Evolutionary conservation across 805 yeast species (phyloP).

Genomic region (Ogataea pilisensis): DNA sequence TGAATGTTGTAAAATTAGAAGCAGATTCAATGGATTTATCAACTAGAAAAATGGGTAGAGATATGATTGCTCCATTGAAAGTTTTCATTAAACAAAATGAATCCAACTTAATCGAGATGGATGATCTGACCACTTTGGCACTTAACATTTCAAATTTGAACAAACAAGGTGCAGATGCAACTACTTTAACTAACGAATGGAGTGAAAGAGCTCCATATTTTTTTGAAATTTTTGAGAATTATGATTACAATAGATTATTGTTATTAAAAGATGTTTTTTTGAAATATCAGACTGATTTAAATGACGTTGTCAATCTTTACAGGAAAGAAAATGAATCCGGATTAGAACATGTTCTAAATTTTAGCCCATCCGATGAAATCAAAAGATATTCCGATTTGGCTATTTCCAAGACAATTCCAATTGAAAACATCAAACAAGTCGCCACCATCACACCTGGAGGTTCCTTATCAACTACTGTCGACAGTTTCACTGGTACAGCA

Average conservation of each 20-base stretch:
- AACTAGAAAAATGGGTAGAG: constrained; percentile 49
- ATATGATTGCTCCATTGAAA: constrained; percentile 51
- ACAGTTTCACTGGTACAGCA: constrained; percentile 20
- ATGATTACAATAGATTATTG: constrained; percentile 59
- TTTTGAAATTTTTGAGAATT: constrained; percentile 68
- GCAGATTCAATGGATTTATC: constrained; percentile 41
- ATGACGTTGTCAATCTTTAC: constrained; percentile 46
- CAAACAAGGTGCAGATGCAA: constrained; percentile 27
- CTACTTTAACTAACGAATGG: constrained; percentile 59
- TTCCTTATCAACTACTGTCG: constrained; percentile 9
- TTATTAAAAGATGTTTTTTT: constrained; percentile 63
- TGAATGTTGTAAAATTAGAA: constrained; percentile 41
- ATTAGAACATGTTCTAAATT: constrained; percentile 60
- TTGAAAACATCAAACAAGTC: constrained; percentile 20
- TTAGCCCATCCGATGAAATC: constrained; percentile 59
- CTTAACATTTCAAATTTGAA: constrained; percentile 17
- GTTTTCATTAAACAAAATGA: constrained; percentile 51
- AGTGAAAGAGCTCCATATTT: constrained; percentile 71
- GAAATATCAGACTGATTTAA: constrained; percentile 57
- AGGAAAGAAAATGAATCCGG: constrained; percentile 56
- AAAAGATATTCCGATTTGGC: constrained; percentile 46
- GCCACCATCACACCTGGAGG: constrained; percentile 6
- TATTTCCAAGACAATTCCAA: constrained; percentile 23
- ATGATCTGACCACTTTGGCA: constrained; percentile 31
- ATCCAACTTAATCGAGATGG: constrained; percentile 37